Evolutionary conservation across 2,329 filamentous ascomycete genomes (phyloP).

Genomic region (Atkinsonella hypoxylon): DNA sequence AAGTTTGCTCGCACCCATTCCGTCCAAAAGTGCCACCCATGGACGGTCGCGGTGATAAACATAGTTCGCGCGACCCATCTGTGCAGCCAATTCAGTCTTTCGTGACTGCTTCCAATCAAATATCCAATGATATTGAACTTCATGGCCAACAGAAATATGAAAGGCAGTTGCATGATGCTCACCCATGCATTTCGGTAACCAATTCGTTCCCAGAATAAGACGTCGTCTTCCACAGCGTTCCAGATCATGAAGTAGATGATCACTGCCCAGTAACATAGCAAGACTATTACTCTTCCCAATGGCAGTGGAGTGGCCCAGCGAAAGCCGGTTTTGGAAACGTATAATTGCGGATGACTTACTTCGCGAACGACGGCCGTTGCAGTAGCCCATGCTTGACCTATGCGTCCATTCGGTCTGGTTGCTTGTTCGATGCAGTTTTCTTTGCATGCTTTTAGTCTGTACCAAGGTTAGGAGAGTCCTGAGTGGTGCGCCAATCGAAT

Average conservation of each 20-base stretch:
- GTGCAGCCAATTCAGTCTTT: constrained; percentile 62
- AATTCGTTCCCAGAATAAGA: constrained; percentile 50
- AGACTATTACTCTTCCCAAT: constrained; percentile 40
- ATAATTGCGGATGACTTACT: constrained; percentile 41
- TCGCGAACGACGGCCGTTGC: constrained; percentile 45
- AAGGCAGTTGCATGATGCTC: constrained; percentile 49
- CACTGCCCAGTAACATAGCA: constrained; percentile 46
- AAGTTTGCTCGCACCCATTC: constrained; percentile 51
- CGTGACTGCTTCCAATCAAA: constrained; percentile 52
- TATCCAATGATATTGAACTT: constrained; percentile 48
- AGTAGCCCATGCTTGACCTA: constrained; percentile 45
- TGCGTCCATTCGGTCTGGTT: constrained; percentile 34
- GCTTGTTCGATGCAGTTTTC: constrained; percentile 33
- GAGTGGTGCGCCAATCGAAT: background rate
- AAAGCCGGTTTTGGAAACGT: constrained; percentile 32
- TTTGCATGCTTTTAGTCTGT: constrained; percentile 34
- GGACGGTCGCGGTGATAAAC: constrained; percentile 54
- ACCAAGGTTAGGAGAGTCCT: background rate
- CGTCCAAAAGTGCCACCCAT: constrained; percentile 57
- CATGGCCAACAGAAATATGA: constrained; percentile 50
- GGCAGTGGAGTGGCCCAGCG: constrained; percentile 48
- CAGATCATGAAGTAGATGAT: constrained; percentile 45
- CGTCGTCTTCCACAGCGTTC: constrained; percentile 36
- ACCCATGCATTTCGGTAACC: constrained; percentile 59
- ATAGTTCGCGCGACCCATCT: constrained; percentile 60